A percentile compares a stretch with the other conserved stretches of the same genome.
Evolutionary conservation across 805 yeast genomes (phyloP).

Genomic region (Saccharomycopsis amapae): DNA sequence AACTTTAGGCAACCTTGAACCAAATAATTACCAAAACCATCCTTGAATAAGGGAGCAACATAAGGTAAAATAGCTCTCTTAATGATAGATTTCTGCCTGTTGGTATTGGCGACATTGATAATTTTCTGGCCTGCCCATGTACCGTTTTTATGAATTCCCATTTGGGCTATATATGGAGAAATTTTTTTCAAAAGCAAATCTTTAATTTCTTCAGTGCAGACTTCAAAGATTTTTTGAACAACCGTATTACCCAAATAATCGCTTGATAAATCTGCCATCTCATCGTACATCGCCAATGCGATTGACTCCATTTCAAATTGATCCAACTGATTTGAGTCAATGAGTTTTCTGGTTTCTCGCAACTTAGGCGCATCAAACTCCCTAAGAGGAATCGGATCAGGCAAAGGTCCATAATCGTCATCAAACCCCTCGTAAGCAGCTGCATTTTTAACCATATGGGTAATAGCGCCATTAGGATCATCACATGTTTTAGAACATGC

Average conservation of each 20-base stretch:
- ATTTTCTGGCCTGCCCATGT: conserved; percentile 99
- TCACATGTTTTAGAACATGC: background rate
- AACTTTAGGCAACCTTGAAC: conserved; percentile 90
- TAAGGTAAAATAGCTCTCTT: conserved; percentile 69
- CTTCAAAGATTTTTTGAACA: conserved; percentile 81
- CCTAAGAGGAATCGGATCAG: conserved; percentile 61
- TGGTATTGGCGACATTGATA: conserved; percentile 64
- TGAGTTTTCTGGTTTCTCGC: conserved; percentile 73
- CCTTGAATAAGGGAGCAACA: conserved; percentile 79
- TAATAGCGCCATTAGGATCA: background rate
- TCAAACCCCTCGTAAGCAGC: conserved; percentile 40
- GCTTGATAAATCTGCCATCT: conserved; percentile 82
- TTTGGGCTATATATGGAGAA: conserved; percentile 74
- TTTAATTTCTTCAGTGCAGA: conserved; percentile 61
- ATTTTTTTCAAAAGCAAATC: conserved; percentile 75
- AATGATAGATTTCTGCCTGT: conserved; percentile 57
- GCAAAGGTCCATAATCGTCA: conserved; percentile 63
- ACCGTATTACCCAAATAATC: conserved; percentile 95
- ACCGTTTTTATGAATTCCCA: conserved; percentile 95
- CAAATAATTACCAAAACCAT: conserved; percentile 95
- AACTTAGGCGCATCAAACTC: conserved; percentile 83
- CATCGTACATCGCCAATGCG: conserved; percentile 77
- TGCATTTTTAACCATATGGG: conserved; percentile 39
- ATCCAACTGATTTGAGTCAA: conserved; percentile 35
- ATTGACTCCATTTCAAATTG: conserved; percentile 70